Evolutionary conservation across 169 alveolate species (phyloP), one percentile per base, ranked within the genome.

Genomic region (Eimeria falciformis): DNA sequence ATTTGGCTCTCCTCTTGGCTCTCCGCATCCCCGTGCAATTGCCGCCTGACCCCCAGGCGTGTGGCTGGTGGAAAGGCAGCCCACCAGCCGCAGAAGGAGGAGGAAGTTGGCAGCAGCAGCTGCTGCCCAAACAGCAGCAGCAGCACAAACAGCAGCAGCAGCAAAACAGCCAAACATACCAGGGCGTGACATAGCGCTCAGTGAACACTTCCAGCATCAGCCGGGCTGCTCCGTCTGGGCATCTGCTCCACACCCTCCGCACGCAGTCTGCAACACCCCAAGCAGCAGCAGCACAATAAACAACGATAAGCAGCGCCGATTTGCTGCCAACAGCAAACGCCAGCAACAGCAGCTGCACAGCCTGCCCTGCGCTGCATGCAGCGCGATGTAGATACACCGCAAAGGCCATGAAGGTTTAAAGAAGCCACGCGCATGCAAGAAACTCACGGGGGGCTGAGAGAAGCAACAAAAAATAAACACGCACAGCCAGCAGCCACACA

Each of bases 121-220:
- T 69, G 53, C 81, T 33, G 81, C 53, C 5, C 33, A 45, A 14
- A 47, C 53, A 1, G 46, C 43, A 1, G 53, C 81, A 0, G 81
- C 81, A 29, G 11, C 81, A 25, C 9, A 0, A 27, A 0, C 81
- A 69, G 53, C 81, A 5, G 45, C 81, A 25, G 81, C 81, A 25
- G 81, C 81, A 25, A 47, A 40, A 33, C 43, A 14, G 18, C 14
- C 0, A 55, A 33, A 33, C 68, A 17, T 23, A 53, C 84, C 86
- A 46, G 37, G 92, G 84, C 21, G 86, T 45, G 78, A 86, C 37
- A 46, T 6, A 47, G 45, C 75, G 27, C 77, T 66, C 85, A 3
- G 92, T 86, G 73, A 86, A 86, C 14, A 37, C 33, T 45, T 86
- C 92, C 73, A 86, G 85, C 58, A 27, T 53, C 73, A 27, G 45